Evolutionary conservation across 192 early-diverging fungal genomes (phyloP).

Genomic region (Coemansia erecta): DNA sequence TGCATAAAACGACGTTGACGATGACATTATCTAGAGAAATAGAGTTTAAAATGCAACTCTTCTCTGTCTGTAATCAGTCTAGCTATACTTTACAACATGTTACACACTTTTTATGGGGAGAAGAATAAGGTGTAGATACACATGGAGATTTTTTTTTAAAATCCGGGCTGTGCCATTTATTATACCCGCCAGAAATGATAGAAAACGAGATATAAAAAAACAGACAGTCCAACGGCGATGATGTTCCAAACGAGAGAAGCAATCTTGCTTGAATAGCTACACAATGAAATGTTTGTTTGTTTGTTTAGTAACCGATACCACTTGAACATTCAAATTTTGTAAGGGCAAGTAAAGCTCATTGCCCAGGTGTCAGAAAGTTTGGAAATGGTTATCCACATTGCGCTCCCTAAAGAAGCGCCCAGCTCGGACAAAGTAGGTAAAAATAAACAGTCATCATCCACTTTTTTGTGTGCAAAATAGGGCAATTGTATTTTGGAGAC

Average conservation of each 20-base stretch:
- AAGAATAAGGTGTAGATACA: neutral
- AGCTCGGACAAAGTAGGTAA: conserved; percentile 8
- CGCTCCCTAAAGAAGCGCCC: conserved; percentile 6
- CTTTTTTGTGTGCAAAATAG: neutral
- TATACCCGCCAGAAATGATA: conserved; percentile 1
- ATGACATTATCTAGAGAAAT: neutral
- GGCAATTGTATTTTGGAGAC: conserved; percentile 3
- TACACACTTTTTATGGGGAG: conserved; percentile 1
- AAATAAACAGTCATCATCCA: conserved; percentile 1
- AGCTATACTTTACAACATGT: neutral
- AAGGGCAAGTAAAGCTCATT: too few species aligned
- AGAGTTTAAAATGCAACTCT: neutral
- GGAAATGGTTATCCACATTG: conserved; percentile 10
- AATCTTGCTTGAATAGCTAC: conserved; percentile 3
- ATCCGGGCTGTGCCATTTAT: conserved; percentile 6
- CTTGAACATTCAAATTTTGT: too few species aligned
- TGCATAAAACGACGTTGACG: conserved; percentile 12
- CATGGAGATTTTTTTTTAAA: neutral
- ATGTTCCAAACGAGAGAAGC: conserved; percentile 3
- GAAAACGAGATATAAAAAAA: conserved; percentile 12
- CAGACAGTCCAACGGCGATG: conserved; percentile 2
- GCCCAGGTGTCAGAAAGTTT: conserved; percentile 4
- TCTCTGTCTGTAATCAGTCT: neutral
- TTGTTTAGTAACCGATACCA: too few species aligned
- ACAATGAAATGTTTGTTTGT: neutral